Evolutionary conservation across 805 yeast genomes (phyloP).

Genomic region (Saccharomyces jurei): DNA sequence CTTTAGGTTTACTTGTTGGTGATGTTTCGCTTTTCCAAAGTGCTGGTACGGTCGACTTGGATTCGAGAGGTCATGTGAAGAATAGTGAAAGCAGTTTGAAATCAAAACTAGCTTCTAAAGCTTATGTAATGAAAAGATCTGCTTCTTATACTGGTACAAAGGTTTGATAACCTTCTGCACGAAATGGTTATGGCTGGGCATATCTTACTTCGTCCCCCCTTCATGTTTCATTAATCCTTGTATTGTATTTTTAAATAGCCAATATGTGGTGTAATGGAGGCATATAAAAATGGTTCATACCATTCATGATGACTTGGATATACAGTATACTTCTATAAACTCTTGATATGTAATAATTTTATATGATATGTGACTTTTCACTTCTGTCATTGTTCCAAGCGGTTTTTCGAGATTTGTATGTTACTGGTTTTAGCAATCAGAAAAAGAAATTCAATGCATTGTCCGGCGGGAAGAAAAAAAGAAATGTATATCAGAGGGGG

Average conservation of each 20-base stretch:
- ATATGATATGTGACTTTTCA: background rate
- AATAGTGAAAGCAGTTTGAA: constrained; percentile 35
- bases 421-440: background rate
- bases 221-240: background rate
- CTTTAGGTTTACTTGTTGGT: constrained; percentile 74
- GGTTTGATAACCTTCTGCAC: background rate
- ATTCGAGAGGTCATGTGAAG: constrained; percentile 65
- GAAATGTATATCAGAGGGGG: background rate
- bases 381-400: background rate
- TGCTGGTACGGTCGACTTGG: constrained; percentile 67
- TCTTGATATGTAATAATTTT: background rate
- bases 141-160: constrained; percentile 12
- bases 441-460: background rate
- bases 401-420: background rate
- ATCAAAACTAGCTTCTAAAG: constrained; percentile 29
- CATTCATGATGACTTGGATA: background rate
- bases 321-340: background rate
- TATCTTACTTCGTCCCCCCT: background rate
- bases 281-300: background rate
- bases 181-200: background rate
- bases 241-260: background rate
- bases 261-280: background rate
- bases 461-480: background rate
- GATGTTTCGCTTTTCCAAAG: constrained; percentile 69
- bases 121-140: constrained; percentile 24